A percentile compares a stretch with the other conserved stretches of the same genome.
Evolutionary conservation across 768 basidiomycete genomes (phyloP).

Genomic region (Mycena leptocephala): DNA sequence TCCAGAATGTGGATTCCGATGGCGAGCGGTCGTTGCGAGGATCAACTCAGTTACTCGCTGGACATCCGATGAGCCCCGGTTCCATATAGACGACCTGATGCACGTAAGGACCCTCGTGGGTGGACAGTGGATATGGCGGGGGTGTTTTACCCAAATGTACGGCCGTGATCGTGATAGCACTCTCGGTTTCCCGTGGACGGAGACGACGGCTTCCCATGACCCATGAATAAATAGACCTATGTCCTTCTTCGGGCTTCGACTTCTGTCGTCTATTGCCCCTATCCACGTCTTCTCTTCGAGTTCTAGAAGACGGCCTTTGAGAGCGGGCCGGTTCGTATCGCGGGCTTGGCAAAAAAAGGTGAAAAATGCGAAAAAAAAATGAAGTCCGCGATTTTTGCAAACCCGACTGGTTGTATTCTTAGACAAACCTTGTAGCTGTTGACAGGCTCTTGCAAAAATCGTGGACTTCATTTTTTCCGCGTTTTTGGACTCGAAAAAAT

Average conservation of each 20-base stretch:
- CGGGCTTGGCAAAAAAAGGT: too few relatives aligned
- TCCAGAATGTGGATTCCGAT: constrained; percentile 26
- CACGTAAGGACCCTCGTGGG: constrained; percentile 15
- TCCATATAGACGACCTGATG: constrained; percentile 27
- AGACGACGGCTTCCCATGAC: not conserved
- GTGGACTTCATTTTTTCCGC: too few relatives aligned
- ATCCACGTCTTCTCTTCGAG: not conserved
- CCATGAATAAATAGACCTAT: not conserved
- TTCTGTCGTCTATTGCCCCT: constrained; percentile 22
- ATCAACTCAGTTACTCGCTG: not conserved
- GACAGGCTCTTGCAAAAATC: too few relatives aligned
- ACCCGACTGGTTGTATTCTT: too few relatives aligned
- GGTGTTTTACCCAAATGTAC: not conserved
- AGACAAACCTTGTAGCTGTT: too few relatives aligned
- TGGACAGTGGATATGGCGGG: not conserved
- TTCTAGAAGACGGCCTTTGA: constrained; percentile 7
- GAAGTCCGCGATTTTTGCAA: too few relatives aligned
- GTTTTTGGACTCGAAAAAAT: too few relatives aligned
- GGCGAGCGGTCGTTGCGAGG: constrained; percentile 22
- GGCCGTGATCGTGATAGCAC: not conserved
- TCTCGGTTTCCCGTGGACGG: not conserved
- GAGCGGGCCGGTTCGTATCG: not conserved
- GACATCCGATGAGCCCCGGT: constrained; percentile 16
- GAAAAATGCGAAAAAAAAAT: too few relatives aligned
- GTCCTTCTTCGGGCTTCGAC: constrained; percentile 4